Evolutionary conservation across 371 early-diverging fungal genomes (phyloP), one percentile per base, ranked within the genome.

Genomic region (Apophysomyces elegans): DNA sequence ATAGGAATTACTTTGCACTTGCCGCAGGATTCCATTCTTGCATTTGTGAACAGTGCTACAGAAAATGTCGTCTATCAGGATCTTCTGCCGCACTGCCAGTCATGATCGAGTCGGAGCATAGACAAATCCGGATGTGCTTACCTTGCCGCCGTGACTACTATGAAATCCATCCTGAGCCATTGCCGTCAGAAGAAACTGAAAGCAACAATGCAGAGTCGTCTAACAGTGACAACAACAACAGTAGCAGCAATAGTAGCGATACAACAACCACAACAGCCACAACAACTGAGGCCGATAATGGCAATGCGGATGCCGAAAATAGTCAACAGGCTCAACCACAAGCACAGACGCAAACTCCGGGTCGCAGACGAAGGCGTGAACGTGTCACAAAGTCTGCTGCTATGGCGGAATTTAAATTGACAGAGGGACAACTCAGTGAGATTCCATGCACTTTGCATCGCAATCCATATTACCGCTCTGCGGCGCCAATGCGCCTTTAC

Each of bases 401-500:
- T 4, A 46, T 43, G 43, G 1, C 4, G 0, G 7, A 9, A n/a
- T 66, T 54, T 41, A 47, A 26, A n/a, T 39, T 66, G 11, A n/a
- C 1, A 2, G 43, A 59, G 1, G 1, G 7, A 0, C 56, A 66
- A 36, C 21, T 66, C 56, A 45, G 54, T 35, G 32, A n/a, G 1
- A 16, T 60, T 13, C 37, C 50, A 9, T 56, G 61, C 36, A 21
- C 5, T 4, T 5, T 43, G 5, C 56, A n/a, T 36, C 44, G 56
- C 4, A 74, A 74, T 61, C 71, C 71, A 0, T 57, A 74, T 38
- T 68, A 69, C 37, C 46, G 67, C 7, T 6, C 5, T 13, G 66
- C 68, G 1, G 56, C 72, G 5, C 71, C 68, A 1, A 68, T 74
- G 75, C 66, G 68, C 12, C 58, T 74, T 1, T 74, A 66, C 36